Conservation (phyloP, 345 rosid genomes). For the Trapa incisa region DNA sequence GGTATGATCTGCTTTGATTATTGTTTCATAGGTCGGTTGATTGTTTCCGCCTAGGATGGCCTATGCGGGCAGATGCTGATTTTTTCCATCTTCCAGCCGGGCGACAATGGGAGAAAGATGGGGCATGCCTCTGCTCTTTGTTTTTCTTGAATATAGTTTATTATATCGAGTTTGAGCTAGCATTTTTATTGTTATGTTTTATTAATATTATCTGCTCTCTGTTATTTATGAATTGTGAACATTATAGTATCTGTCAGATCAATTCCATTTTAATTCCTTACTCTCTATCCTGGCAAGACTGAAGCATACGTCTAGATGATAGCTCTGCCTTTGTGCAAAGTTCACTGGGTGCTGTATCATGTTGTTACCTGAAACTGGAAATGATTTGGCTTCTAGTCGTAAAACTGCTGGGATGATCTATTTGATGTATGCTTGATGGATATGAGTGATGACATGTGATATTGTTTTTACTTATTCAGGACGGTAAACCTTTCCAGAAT, state of each 20-base stretch:
- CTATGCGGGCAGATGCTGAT: constrained; percentile 97
- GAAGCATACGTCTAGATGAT: neutral
- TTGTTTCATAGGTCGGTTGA: constrained; percentile 61
- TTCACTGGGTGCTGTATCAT: no score
- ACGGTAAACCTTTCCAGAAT: constrained; percentile 49
- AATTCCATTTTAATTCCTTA: neutral
- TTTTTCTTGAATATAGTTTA: neutral
- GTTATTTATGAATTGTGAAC: neutral
- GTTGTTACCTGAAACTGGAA: no score
- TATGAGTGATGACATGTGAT: neutral
- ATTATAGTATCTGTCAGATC: neutral
- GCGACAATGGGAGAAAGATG: constrained; percentile 37
- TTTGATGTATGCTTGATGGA: neutral
- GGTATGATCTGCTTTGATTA: neutral
- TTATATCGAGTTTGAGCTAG: neutral
- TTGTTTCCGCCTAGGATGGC: constrained; percentile 98
- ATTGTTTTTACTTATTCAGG: constrained; percentile 30
- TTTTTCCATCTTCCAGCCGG: constrained; percentile 46
- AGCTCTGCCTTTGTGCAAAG: neutral
- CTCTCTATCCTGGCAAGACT: neutral
- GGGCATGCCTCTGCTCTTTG: constrained; percentile 27
- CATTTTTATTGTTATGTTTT: neutral
- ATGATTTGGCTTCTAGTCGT: no score
- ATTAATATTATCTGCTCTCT: neutral
- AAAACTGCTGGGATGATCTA: no score